Evolutionary conservation across 768 basidiomycete genomes (phyloP).

Genomic region (Amanita jacksonii): DNA sequence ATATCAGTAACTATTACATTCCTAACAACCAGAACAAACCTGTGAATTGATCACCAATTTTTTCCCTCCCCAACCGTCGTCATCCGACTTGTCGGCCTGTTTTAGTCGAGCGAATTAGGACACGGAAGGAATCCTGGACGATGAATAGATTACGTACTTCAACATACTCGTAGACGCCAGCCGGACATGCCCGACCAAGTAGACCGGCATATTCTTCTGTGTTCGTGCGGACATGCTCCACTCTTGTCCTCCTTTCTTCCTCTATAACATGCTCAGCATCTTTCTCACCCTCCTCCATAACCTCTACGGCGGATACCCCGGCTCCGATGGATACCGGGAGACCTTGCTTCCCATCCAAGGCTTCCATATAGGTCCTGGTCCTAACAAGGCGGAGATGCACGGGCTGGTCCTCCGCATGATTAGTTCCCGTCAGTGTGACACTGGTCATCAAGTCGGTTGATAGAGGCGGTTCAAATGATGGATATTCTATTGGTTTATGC

Average conservation of each 20-base stretch:
- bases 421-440: conserved; percentile 84
- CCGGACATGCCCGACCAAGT: conserved; percentile 86
- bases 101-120: conserved; percentile 14
- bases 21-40: conserved; percentile 25
- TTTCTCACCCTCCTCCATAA: conserved; percentile 15
- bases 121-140: neutral
- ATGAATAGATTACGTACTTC: conserved; percentile 25
- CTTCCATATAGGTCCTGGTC: conserved; percentile 20
- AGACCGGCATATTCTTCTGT: conserved; percentile 76
- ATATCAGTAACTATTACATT: neutral
- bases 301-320: conserved; percentile 18
- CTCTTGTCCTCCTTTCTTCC: conserved; percentile 25
- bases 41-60: conserved; percentile 96
- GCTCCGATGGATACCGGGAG: conserved; percentile 18
- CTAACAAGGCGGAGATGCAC: conserved; percentile 69
- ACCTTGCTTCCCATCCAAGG: conserved; percentile 16
- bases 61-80: conserved; percentile 60
- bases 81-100: conserved; percentile 24
- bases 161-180: conserved; percentile 95
- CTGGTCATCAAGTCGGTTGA: conserved; percentile 92
- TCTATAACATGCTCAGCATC: conserved; percentile 28
- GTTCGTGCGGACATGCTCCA: conserved; percentile 68
- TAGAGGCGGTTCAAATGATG: conserved; percentile 77
- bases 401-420: conserved; percentile 95
- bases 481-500: conserved; percentile 76